Evolutionary conservation across 345 rosid genomes (phyloP), one percentile per base, ranked within the genome.

Genomic region (Pistacia atlantica): DNA sequence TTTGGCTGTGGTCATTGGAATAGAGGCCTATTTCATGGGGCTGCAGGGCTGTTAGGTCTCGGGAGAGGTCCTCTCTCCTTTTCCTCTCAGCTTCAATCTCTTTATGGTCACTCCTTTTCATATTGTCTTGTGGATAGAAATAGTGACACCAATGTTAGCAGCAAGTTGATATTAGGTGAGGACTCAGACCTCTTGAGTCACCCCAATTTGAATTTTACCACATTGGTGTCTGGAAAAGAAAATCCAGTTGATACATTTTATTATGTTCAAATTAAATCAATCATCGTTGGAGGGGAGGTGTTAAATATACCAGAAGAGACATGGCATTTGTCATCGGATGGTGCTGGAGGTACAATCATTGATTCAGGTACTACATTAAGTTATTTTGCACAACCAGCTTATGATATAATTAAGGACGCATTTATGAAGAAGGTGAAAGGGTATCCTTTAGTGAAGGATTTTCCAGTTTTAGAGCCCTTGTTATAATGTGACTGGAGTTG

Each of bases 1-100:
- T 93, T 95, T 49, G 99, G 99, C 14, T 93, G 98, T 65, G 98
- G 99, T n/a, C 93, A 90, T 79, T 90, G 96, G 98, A 95, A 95
- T 79, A 71, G 97, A 79, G 99, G 97, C 38, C 79, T 82, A 4
- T 93, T 93, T 84, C 86, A 84, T 16, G 97, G 95, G n/a, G 95
- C 98, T 57, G 86, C 98, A 28, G 98, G 99, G 22, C 35, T 95
- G 74, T 80, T 95, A 65, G 98, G 99, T 1, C 86, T 95, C 46
- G 99, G 99, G 35, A 86, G 96, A 89, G 97, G 98, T 2, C 91
- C 95, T 0, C 93, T 93, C 63, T 95, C 99, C 1, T 90, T 95
- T 57, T 78, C 93, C 1, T 90, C 98, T 12, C 99, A 95, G 90
- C 89, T 95, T 71, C 95, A 92, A 75, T 87, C 98, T 65, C 80